Evolutionary conservation across 139 green algal species (phyloP), one percentile per base, ranked within the genome.

Genomic region (Chlamydomonas urium): DNA sequence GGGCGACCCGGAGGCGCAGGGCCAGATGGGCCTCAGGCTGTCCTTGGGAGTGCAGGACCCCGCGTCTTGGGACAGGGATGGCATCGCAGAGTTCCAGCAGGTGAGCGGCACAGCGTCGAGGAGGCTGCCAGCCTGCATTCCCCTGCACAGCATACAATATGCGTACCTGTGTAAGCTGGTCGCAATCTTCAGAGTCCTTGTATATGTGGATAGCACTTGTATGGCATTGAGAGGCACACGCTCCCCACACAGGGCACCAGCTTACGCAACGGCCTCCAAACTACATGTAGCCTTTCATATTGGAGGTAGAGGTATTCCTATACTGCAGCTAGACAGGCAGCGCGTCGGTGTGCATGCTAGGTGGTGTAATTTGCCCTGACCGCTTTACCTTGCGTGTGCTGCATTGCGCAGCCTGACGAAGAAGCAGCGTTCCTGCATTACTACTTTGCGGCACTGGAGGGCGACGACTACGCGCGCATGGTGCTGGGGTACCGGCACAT

Each of bases 401-500:
- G 17, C 45, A 56, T 56, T 56, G 17, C 59, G 47, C 78, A 89
- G 72, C 75, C 84, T 1, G 83, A 90, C 56, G 63, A 79, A 17
- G 67, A 83, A 1, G 68, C 74, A 19, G 90, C 88, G 0, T 65
- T 96, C 45, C 68, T 92, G 50, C 80, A 97, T 75, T 90, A 91
- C 62, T 93, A 89, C 61, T 94, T 96, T 81, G 93, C 79, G 0
- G 90, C 93, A 0, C 35, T 75, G 8, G 82, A 80, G 1, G 89
- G 86, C 23, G 86, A 96, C 68, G 66, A 79, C 17, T 61, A 86
- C 4, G 83, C 87, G 1, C 79, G 87, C 37, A 81, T 96, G 81
- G 85, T 81, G 1, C 82, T 97, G 26, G 93, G 88, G n/a, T 95
- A 92, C 82, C 80, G 87, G 31, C 87, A 95, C 75, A 67, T 86